Base-by-base conservation (phyloP, 2,329 filamentous ascomycete species). In the Alternaria sp. region DNA sequence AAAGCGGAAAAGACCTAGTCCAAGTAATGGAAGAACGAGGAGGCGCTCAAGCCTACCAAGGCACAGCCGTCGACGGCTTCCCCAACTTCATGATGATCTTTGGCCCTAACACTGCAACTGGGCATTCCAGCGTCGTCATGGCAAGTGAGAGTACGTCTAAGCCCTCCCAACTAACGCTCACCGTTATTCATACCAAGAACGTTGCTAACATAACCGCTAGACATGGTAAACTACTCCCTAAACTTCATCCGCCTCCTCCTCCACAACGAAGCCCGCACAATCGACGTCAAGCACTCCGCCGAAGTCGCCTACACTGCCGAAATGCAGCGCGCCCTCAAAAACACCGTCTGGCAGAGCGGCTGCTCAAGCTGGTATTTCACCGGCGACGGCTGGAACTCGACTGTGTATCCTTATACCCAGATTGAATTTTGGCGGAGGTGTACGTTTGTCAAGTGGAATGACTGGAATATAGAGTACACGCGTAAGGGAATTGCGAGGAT, bases 231-330 rank as follows among this genome's bases (percentile, higher is more conserved):
- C 63, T 89, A 86, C 72, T 83, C 85, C 0, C 72, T 91, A 10
- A 86, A 86, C 0, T 83, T 90, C 66, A 85, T 90, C 67, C 83
- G 83, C 69, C 84, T 86, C 3, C 80, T 89, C 17, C 94, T 65
- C 93, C 97, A 83, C 96, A 94, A 95, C 91, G 91, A 71, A 92
- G 96, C 63, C 94, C 96, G 76, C 90, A 96, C 77, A 96, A 94
- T 85, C 91, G 97, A 82, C 91, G 92, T 72, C 83, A 87, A 72
- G 89, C 93, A 79, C 97, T 97, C 79, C 85, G 97, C 61, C 82
- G 86, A 71, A 87, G 89, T 67, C 95, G 96, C 82, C 62, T 80
- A 66, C 75, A 84, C 73, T 6, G 66, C 70, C 4, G 81, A 85
- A 54, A 77, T 87, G 5, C 78, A 82, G 26, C 64, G 73, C 64